Conservation (phyloP, 2,329 filamentous ascomycete genomes). For the Fonsecaea pugnacius region DNA sequence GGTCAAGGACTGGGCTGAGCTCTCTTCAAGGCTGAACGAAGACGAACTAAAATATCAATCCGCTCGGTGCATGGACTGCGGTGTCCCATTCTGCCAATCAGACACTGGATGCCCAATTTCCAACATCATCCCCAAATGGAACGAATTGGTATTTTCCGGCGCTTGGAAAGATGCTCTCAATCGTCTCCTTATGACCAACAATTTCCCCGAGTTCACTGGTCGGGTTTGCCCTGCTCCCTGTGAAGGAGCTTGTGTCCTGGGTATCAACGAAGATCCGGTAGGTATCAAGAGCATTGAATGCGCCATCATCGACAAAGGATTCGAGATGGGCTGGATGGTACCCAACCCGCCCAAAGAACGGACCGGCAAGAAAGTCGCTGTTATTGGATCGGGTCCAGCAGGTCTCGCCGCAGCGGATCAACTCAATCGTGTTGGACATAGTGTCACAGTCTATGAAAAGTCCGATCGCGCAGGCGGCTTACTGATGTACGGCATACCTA, state of each 20-base stretch:
- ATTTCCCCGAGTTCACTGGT: constrained; percentile 97
- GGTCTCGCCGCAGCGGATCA: constrained; percentile 91
- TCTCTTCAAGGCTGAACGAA: constrained; percentile 83
- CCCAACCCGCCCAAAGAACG: constrained; percentile 76
- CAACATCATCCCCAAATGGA: constrained; percentile 98
- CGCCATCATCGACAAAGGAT: constrained; percentile 95
- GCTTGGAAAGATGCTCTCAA: constrained; percentile 93
- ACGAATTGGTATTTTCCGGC: constrained; percentile 74
- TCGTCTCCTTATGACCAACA: constrained; percentile 92
- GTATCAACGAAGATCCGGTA: constrained; percentile 95
- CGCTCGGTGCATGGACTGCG: constrained; percentile 97
- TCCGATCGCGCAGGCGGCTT: constrained; percentile 87
- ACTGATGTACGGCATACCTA: constrained; percentile 97
- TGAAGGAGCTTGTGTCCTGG: constrained; percentile 92
- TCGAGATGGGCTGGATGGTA: constrained; percentile 98
- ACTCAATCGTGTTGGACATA: constrained; percentile 88
- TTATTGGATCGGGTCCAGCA: constrained; percentile 90
- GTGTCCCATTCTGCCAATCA: constrained; percentile 97
- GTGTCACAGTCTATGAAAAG: constrained; percentile 88
- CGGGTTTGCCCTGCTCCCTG: constrained; percentile 96
- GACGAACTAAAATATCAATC: constrained; percentile 97
- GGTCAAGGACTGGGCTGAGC: constrained; percentile 90
- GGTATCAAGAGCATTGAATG: constrained; percentile 99
- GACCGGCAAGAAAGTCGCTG: constrained; percentile 83
- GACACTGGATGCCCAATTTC: constrained; percentile 94